Conservation (phyloP, 73 alveolate species). For the Tetrahymena borealis region DNA sequence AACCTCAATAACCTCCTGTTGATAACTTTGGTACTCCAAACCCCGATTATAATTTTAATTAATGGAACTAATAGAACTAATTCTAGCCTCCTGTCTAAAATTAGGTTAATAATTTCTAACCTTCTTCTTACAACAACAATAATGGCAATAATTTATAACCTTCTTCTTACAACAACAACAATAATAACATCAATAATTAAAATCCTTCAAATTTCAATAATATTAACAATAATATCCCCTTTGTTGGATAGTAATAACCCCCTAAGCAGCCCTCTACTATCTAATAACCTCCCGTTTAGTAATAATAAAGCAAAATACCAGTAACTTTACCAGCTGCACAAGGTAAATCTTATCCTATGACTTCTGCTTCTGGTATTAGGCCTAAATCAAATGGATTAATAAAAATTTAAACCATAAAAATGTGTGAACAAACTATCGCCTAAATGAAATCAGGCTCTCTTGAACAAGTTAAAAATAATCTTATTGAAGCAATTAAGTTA, state of each 20-base stretch:
- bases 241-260: background rate
- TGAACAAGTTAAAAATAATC: background rate
- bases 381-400: background rate
- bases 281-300: background rate
- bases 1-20: background rate
- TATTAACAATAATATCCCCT: background rate
- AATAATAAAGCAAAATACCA: background rate
- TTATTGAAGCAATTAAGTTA: background rate
- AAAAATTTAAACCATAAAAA: background rate
- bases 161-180: background rate
- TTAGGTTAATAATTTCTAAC: background rate
- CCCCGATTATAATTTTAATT: background rate
- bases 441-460: background rate
- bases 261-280: background rate
- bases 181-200: background rate
- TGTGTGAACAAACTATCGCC: background rate
- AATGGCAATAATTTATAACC: too few relatives aligned
- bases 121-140: too few relatives aligned
- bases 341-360: background rate
- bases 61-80: background rate
- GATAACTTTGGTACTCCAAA: background rate
- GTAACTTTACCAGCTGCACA: background rate
- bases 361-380: too few relatives aligned
- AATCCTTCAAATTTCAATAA: background rate
- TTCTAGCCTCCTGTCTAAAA: background rate